Percentiles rank a stretch among this genome's conserved stretches.
These are phyloP conservation scores for Gossypium turneri DNA, from an alignment of 345 rosid genomes.

Conservation along the genomic window DNA sequence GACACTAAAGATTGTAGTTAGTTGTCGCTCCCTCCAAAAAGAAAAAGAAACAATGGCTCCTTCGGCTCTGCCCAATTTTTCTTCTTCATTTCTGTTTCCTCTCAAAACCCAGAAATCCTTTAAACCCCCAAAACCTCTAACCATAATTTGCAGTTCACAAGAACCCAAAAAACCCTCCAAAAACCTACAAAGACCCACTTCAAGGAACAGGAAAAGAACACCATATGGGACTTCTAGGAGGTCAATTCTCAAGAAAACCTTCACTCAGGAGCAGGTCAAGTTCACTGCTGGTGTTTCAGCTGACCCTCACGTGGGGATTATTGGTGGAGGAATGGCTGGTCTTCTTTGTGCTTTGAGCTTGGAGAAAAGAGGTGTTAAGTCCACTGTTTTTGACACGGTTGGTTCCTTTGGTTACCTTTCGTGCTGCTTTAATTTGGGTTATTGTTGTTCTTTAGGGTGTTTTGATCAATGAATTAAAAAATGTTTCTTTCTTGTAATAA, in stretches of 20 bases:
- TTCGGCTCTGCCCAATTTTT: constrained; percentile 23
- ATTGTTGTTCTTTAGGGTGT: not conserved
- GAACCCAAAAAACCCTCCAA: constrained; percentile 23
- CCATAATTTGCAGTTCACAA: constrained; percentile 35
- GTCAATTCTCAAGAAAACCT: constrained; percentile 69
- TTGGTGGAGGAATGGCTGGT: constrained; percentile 93
- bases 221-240: constrained; percentile 76
- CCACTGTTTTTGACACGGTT: constrained; percentile 97
- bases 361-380: constrained; percentile 71
- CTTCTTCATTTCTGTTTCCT: constrained; percentile 39
- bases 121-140: constrained; percentile 16
- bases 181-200: constrained; percentile 34
- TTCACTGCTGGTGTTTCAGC: constrained; percentile 50
- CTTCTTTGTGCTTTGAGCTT: constrained; percentile 60
- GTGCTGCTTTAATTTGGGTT: not conserved
- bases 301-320: constrained; percentile 67
- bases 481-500: not conserved
- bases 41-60: constrained; percentile 25
- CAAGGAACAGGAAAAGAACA: constrained; percentile 45
- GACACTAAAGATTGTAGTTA: not conserved
- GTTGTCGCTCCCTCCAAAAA: not conserved
- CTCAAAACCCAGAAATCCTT: constrained; percentile 34
- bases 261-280: constrained; percentile 71
- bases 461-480: not conserved
- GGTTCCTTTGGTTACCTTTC: constrained; percentile 19